Evolutionary conservation across 139 green algal genomes (phyloP), one percentile per base, ranked within the genome.

Genomic region (Spirogloea muscicola): DNA sequence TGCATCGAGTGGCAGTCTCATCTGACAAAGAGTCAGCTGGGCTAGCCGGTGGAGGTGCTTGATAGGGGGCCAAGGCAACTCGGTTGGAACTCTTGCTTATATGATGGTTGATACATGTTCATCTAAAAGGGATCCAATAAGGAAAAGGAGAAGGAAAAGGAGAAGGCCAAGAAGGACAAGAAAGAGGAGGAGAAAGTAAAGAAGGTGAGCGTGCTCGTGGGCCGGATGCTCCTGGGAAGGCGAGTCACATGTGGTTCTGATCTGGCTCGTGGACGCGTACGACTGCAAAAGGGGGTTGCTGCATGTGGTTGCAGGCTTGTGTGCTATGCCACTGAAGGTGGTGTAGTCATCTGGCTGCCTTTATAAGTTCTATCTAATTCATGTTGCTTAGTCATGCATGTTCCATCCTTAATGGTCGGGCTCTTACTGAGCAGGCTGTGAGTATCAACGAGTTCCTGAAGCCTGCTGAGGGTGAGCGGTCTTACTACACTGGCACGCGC

Each of bases 401-500:
- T 21, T 55, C 46, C 21, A 31, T 55, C 46, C 21, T 21, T 21
- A 55, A 21, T 55, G 46, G 46, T 31, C 46, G 21, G 46, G 21
- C 21, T 21, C 21, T 21, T 55, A 21, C 46, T 31, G 46, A 21
- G 25, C 65, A 74, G 65, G 49, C 65, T 74, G 65, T 74, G 10
- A 74, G 66, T 46, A 74, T 74, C 18, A 74, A 74, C 21, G 65
- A 74, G 21, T 74, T 74, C 38, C 65, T 74, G 18, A 74, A 65
- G 65, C 65, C 65, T 16, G 49, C 65, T 1, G 65, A 74, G 18
- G 65, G 65, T 41, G 49, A 66, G 40, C 25, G 31, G 27, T 74
- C 40, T 46, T 67, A 65, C 52, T n/a, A n/a, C 38, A 43, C 25
- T 34, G 25, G 57, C 57, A 34, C 57, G 31, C 57, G 27, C 33